A percentile compares a stretch with the other conserved stretches of the same genome.
phyloP scores from a whole-genome alignment of 2,329 filamentous ascomycete genomes.

The Fusarium buxicola region DNA sequence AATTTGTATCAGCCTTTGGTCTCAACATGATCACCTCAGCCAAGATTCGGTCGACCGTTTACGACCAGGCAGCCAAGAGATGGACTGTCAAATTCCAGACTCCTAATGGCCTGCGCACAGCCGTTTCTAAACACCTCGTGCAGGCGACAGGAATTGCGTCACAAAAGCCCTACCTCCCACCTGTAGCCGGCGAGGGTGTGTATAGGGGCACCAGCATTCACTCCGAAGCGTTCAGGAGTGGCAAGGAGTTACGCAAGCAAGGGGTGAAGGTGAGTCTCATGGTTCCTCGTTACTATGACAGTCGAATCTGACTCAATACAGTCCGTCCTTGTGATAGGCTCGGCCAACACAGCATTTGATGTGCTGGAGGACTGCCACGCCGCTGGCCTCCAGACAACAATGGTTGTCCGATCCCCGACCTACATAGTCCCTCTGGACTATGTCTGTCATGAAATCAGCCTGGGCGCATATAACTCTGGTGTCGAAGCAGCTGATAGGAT shows the following conservation, averaged over 20 bases:
- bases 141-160: slow-evolving; percentile 33
- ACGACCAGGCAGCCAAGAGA: not conserved
- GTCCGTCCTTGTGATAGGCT: slow-evolving; percentile 29
- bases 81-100: slow-evolving; percentile 17
- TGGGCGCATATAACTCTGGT: slow-evolving; percentile 19
- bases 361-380: slow-evolving; percentile 24
- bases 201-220: slow-evolving; percentile 31
- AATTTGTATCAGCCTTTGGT: slow-evolving; percentile 13
- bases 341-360: slow-evolving; percentile 34
- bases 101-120: not conserved
- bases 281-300: rapidly evolving
- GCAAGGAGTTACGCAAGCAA: not conserved
- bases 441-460: slow-evolving; percentile 12
- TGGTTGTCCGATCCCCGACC: slow-evolving; percentile 29
- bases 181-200: not conserved
- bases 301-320: not conserved
- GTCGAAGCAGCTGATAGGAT: slow-evolving; percentile 15
- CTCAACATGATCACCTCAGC: slow-evolving; percentile 26
- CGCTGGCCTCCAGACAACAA: slow-evolving; percentile 2
- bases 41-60: slow-evolving; percentile 12
- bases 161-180: slow-evolving; percentile 18
- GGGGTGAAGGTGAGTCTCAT: slow-evolving; percentile 14
- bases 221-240: slow-evolving; percentile 19
- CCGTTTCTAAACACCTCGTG: slow-evolving; percentile 17
- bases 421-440: slow-evolving; percentile 30